Conservation (phyloP, 805 yeast genomes). For the Saccharomycopsis amapae region DNA sequence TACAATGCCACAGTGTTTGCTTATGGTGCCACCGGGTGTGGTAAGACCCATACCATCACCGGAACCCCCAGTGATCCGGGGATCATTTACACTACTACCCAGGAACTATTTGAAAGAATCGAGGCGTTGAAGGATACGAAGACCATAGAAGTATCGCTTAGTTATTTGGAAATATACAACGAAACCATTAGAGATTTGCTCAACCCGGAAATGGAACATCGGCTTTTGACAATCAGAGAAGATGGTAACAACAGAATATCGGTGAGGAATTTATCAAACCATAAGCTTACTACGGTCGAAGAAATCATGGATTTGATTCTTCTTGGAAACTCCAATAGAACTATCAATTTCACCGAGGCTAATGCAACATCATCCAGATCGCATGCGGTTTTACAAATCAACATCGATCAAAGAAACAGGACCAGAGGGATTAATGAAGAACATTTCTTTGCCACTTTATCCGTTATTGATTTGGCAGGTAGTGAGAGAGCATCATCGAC, state of each 20-base stretch:
- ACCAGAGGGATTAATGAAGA: conserved; percentile 58
- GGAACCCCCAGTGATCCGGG: conserved; percentile 75
- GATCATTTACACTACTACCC: conserved; percentile 68
- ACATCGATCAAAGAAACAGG: conserved; percentile 52
- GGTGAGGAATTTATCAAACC: conserved; percentile 64
- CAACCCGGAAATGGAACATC: conserved; percentile 43
- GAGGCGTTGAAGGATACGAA: conserved; percentile 48
- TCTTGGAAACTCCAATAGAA: conserved; percentile 66
- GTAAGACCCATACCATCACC: conserved; percentile 88
- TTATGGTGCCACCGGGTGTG: conserved; percentile 97
- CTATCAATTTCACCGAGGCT: conserved; percentile 85
- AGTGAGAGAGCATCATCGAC: conserved; percentile 93
- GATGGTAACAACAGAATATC: conserved; percentile 57
- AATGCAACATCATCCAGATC: conserved; percentile 87
- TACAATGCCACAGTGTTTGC: conserved; percentile 90
- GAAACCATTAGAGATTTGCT: conserved; percentile 80
- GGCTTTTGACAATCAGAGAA: conserved; percentile 58
- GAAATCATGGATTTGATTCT: conserved; percentile 76
- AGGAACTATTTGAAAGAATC: conserved; percentile 61
- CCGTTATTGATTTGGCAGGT: conserved; percentile 90
- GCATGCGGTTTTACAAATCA: conserved; percentile 85
- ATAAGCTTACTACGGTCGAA: conserved; percentile 52
- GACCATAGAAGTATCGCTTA: conserved; percentile 52
- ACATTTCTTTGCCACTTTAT: conserved; percentile 70
- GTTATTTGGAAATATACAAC: conserved; percentile 84